phyloP scores from a whole-genome alignment of 106 monocot genomes.

The Allium sativum region DNA sequence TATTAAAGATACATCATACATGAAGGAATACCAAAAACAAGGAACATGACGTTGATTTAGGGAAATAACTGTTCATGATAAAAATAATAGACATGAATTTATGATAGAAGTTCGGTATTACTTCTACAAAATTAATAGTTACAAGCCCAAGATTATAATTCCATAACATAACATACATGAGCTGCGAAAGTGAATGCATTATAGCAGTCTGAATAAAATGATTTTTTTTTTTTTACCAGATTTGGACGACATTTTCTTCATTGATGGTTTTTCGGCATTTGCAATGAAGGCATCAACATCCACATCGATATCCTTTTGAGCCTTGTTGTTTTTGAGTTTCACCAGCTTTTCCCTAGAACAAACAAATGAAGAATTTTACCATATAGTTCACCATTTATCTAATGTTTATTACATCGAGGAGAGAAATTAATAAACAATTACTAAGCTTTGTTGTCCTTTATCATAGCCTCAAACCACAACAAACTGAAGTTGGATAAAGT shows the following conservation, averaged over 20 bases:
- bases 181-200: not conserved
- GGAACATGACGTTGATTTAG: no score
- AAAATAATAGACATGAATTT: no score
- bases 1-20: no score
- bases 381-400: not conserved
- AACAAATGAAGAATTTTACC: not conserved
- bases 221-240: not conserved
- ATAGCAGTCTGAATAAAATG: not conserved
- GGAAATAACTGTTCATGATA: no score
- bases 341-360: slow-evolving; percentile 62
- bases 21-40: no score
- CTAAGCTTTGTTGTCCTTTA: not conserved
- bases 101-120: not conserved
- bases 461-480: not conserved
- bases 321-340: slow-evolving; percentile 39
- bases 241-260: slow-evolving; percentile 31
- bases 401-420: not conserved
- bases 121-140: not conserved
- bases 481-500: not conserved
- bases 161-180: not conserved
- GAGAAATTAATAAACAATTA: not conserved
- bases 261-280: slow-evolving; percentile 23
- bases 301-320: slow-evolving; percentile 30
- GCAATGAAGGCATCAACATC: slow-evolving; percentile 56
- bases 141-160: not conserved